Percentiles rank a stretch among this genome's conserved stretches.
These are phyloP conservation scores for Centaurea solstitialis DNA, from an alignment of 129 eudicot species.

Conservation along the genomic window DNA sequence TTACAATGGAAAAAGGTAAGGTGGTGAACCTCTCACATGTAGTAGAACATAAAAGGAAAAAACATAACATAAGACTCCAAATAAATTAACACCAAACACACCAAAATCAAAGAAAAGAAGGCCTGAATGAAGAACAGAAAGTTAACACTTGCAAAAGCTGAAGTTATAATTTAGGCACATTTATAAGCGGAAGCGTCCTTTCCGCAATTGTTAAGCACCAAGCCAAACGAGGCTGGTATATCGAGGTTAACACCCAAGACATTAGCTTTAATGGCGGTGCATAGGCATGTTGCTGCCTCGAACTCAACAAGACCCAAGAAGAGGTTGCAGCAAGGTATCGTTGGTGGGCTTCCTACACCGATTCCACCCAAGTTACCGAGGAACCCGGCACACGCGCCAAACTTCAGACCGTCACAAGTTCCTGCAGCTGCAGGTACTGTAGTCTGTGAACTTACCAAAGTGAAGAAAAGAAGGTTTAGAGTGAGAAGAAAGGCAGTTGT, in stretches of 20 bases:
- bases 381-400: neutral
- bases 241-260: conserved; percentile 21
- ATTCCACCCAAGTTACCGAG: neutral
- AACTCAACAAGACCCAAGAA: conserved; percentile 35
- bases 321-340: conserved; percentile 48
- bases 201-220: conserved; percentile 27
- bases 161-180: neutral
- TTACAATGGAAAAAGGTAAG: neutral
- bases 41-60: neutral
- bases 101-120: neutral
- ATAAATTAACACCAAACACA: neutral
- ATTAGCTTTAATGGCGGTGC: conserved; percentile 19
- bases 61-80: conserved; percentile 1
- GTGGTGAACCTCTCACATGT: neutral
- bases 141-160: neutral
- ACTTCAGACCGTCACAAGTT: neutral
- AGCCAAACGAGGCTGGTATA: neutral
- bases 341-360: neutral
- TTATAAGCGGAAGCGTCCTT: conserved; percentile 26
- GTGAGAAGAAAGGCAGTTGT: conserved; percentile 44
- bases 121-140: neutral
- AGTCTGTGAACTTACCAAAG: conserved; percentile 42
- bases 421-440: neutral
- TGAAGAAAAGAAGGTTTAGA: conserved; percentile 36
- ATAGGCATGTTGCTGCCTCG: conserved; percentile 32